A percentile compares a stretch with the other conserved stretches of the same genome.
phyloP scores from a whole-genome alignment of 176 grass and related monocot species.

The Zizania latifolia region DNA sequence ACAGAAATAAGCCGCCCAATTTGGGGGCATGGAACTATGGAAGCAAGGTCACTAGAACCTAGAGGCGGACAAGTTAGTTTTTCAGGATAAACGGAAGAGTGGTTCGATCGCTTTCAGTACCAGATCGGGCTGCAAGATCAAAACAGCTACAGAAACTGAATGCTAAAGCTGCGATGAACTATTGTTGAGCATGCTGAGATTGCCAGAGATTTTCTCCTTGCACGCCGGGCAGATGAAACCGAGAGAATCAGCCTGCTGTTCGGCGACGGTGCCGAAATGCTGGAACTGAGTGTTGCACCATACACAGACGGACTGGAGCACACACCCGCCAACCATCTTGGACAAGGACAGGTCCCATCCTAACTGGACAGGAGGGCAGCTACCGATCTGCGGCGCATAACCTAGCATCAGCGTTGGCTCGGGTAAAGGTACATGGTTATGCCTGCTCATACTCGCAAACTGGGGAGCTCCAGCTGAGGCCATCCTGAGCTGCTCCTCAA shows the following conservation, averaged over 20 bases:
- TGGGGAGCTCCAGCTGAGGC: constrained; percentile 47
- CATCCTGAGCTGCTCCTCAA: constrained; percentile 58
- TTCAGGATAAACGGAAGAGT: neutral
- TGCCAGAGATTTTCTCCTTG: constrained; percentile 72
- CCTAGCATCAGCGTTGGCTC: constrained; percentile 61
- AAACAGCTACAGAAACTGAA: neutral
- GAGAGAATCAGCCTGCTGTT: constrained; percentile 63
- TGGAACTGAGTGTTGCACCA: constrained; percentile 75
- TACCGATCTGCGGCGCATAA: constrained; percentile 46
- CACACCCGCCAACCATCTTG: constrained; percentile 38
- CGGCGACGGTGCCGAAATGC: constrained; percentile 42
- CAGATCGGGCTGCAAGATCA: constrained; percentile 4
- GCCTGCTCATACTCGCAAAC: constrained; percentile 33
- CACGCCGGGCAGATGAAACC: constrained; percentile 83
- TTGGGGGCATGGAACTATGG: too few species aligned
- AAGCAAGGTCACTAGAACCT: neutral
- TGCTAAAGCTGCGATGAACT: constrained; percentile 34
- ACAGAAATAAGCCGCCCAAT: neutral
- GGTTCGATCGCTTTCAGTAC: neutral
- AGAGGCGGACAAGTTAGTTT: neutral
- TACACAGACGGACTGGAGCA: constrained; percentile 55
- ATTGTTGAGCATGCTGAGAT: constrained; percentile 48
- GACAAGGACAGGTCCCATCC: constrained; percentile 57
- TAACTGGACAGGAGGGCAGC: constrained; percentile 57
- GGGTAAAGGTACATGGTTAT: constrained; percentile 38